Base-by-base conservation (phyloP, 2,329 filamentous ascomycete species). In the Pseudogymnoascus sp. region DNA sequence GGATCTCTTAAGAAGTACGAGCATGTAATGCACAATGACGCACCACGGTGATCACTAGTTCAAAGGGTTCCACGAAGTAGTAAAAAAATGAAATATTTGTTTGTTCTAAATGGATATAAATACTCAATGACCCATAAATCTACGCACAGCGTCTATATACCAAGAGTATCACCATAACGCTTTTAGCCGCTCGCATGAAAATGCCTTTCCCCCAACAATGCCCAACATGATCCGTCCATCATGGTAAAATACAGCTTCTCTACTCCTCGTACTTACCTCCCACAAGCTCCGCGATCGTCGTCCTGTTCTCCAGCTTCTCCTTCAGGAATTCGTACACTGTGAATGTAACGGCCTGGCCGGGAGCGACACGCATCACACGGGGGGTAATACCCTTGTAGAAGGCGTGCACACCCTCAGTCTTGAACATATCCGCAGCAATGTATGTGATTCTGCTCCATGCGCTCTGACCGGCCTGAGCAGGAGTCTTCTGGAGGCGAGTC, bases 301-400 rank as follows among this genome's bases (percentile, higher is more conserved):
- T 87, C 35, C 58, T 59, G 71, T 77, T 79, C 77, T 92, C 89
- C 66, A 92, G 76, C 75, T 85, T 86, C 64, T 86, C 83, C 77
- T 87, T 90, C 64, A 92, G 76, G 73, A 74, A 91, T 75, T 92
- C 89, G 74, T 92, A 92, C 67, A 92, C 88, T 1, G 85, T 87
- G 64, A 87, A 87, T 3, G 85, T 87, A 61, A 87, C 85, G 63
- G 85, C 94, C 80, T 99, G 94, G 55, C 94, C 94, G 6, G 94
- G 94, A 27, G 94, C 94, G 61, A 99, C 94, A 72, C 94, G 86
- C 92, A 97, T 97, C 69, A 99, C 89, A 70, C 94, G 85, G 5
- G 94, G 94, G 55, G 94, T 99, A 76, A 99, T 99, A 70, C 94
- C 94, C 83, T 97, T 97, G 82, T 96, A 99, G 78, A 99, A 99